Evolutionary conservation across 2,329 filamentous ascomycete genomes (phyloP), one percentile per base, ranked within the genome.

Genomic region (Arthroderma uncinatum): DNA sequence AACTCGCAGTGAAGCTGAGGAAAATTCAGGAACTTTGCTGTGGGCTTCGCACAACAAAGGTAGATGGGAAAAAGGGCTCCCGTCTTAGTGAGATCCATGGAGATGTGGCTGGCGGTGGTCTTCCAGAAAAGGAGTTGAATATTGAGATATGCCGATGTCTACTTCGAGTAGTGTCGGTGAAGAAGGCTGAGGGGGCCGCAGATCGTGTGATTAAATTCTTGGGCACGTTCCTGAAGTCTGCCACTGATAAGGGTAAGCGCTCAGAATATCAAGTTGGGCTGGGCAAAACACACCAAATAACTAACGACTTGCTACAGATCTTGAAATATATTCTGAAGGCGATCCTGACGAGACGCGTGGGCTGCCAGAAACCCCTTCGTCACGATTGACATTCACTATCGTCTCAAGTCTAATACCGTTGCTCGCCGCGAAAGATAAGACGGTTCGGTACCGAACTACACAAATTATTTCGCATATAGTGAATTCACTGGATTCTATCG

Each of bases 381-480:
- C 85, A 23, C 83, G 91, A 53, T 80, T 97, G 23, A 88, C 84
- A 0, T 83, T 83, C 1, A 79, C 83, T 30, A 79, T 97, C 36
- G 81, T 97, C 66, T 82, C 83, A 55, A 79, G 83, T 5, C 73
- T 93, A 19, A 76, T 94, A 2, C 86, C 87, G 4, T 75, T 95
- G n/a, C 77, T 95, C 59, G 80, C 80, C 8, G 83, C 87, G 44
- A 97, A 95, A 73, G 93, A 98, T 73, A 97, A 96, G 72, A 86
- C 86, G 59, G 86, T 97, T 50, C 83, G 93, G 58, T 98, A 89
- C 72, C 81, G 93, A 58, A 83, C 90, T 3, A 94, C 92, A 0
- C 93, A 98, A 69, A 82, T 95, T 55, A 83, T 95, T 55, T 87
- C 90, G 1, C 88, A 95, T 68, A 84, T 96, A 61, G 86, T 98